Conservation (phyloP, 225 moss, liverwort and hornwort genomes). For the Anthoceros angustus region DNA sequence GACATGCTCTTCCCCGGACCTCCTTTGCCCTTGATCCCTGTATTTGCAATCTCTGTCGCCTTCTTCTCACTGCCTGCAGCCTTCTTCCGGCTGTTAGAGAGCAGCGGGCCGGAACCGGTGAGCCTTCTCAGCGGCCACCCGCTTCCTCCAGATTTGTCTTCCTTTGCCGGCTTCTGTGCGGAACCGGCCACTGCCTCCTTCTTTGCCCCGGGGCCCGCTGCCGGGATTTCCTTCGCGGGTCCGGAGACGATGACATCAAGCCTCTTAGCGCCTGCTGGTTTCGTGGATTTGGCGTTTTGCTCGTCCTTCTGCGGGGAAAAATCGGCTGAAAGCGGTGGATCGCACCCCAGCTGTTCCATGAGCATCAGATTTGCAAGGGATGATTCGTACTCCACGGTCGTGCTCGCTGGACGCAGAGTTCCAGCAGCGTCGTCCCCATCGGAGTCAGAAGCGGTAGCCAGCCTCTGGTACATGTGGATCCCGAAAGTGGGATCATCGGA, state of each 20-base stretch:
- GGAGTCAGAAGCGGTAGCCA: background rate
- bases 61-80: background rate
- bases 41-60: background rate
- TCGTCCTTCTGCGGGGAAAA: no score
- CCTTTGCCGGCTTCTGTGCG: background rate
- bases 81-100: background rate
- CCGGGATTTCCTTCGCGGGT: background rate
- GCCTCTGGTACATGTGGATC: background rate
- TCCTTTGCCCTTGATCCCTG: constrained; percentile 1
- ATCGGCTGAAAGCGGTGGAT: background rate
- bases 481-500: background rate
- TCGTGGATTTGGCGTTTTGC: background rate
- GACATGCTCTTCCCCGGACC: background rate
- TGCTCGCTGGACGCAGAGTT: background rate
- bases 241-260: background rate
- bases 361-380: background rate
- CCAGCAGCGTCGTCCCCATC: background rate
- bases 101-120: background rate
- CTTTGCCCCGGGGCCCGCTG: background rate
- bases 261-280: background rate
- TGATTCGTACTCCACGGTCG: background rate
- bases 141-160: background rate
- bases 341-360: background rate
- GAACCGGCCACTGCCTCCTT: background rate
- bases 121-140: background rate